phyloP scores from a whole-genome alignment of 192 early-diverging fungal genomes.

The Dissophora ornata region DNA sequence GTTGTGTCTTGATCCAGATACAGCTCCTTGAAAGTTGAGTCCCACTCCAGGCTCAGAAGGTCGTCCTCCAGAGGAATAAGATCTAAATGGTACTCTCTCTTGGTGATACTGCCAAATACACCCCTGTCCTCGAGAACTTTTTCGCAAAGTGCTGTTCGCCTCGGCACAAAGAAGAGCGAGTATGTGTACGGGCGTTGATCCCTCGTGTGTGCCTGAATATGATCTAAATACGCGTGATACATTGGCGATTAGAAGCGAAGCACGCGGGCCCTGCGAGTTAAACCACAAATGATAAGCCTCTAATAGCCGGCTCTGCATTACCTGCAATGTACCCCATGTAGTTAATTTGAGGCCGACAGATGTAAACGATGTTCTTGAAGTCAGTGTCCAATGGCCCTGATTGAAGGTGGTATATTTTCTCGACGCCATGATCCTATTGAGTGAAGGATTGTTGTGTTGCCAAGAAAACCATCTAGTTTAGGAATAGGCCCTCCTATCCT shows the following conservation, averaged over 20 bases:
- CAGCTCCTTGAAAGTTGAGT: constrained; percentile 83
- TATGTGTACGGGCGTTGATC: constrained; percentile 55
- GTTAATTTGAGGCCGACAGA: constrained; percentile 80
- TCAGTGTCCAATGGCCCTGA: constrained; percentile 75
- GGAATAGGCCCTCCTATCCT: no score
- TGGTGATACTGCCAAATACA: constrained; percentile 85
- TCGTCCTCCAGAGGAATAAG: constrained; percentile 92
- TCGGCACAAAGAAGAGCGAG: constrained; percentile 89
- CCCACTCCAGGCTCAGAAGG: constrained; percentile 89
- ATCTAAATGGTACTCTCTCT: constrained; percentile 92
- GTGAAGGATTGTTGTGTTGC: background rate
- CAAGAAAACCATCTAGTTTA: background rate
- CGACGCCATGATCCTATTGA: constrained; percentile 92
- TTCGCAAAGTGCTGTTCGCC: constrained; percentile 90
- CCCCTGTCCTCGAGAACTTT: constrained; percentile 94
- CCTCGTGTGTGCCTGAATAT: constrained; percentile 33
- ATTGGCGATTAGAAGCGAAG: no score
- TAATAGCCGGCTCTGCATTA: constrained; percentile 51
- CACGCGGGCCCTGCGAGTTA: no score
- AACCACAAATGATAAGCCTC: no score
- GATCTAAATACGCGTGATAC: no score
- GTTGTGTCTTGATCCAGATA: constrained; percentile 86
- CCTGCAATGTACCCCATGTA: constrained; percentile 90
- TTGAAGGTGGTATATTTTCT: constrained; percentile 91
- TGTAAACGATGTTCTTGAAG: constrained; percentile 81